Evolutionary conservation across 495 filamentous ascomycete species (phyloP).

Genomic region (Podospora appendiculata): DNA sequence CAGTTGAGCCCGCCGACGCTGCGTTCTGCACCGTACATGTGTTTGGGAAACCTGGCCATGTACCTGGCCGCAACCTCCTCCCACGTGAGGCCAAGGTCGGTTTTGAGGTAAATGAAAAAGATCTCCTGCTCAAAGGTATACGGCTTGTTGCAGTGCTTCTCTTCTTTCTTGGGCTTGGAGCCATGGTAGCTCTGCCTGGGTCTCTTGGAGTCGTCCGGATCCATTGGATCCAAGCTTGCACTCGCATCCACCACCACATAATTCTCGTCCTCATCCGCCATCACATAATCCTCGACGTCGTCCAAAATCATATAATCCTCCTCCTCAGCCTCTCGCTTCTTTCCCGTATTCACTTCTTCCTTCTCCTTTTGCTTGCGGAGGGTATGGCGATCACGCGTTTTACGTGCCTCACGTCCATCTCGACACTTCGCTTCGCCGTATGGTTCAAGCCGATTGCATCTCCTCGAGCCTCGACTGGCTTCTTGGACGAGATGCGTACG

Average conservation of each 20-base stretch:
- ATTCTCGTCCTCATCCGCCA: background rate
- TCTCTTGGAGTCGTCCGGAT: background rate
- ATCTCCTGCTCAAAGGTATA: slow-evolving; percentile 16
- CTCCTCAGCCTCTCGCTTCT: background rate
- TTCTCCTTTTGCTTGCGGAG: too few relatives aligned
- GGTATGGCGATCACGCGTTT: too few relatives aligned
- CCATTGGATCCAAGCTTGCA: background rate
- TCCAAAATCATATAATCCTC: background rate
- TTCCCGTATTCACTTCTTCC: background rate
- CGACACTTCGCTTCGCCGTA: too few relatives aligned
- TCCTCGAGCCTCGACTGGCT: too few relatives aligned
- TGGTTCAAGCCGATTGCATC: too few relatives aligned
- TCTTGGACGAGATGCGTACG: too few relatives aligned
- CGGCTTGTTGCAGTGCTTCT: slow-evolving; percentile 10
- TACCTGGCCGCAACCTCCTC: slow-evolving; percentile 18
- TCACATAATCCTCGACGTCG: background rate
- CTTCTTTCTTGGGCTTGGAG: background rate
- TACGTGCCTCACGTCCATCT: too few relatives aligned
- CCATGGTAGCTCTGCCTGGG: background rate
- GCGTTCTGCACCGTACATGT: slow-evolving; percentile 5
- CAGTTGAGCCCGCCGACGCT: slow-evolving; percentile 25
- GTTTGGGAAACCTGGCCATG: slow-evolving; percentile 16
- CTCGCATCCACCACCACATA: background rate
- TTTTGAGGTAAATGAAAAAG: slow-evolving; percentile 25
- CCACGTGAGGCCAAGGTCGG: slow-evolving; percentile 29